A percentile compares a stretch with the other conserved stretches of the same genome.
Evolutionary conservation across 1,139 yeast genomes (phyloP).

Genomic region (Yamadazyma buinensis): DNA sequence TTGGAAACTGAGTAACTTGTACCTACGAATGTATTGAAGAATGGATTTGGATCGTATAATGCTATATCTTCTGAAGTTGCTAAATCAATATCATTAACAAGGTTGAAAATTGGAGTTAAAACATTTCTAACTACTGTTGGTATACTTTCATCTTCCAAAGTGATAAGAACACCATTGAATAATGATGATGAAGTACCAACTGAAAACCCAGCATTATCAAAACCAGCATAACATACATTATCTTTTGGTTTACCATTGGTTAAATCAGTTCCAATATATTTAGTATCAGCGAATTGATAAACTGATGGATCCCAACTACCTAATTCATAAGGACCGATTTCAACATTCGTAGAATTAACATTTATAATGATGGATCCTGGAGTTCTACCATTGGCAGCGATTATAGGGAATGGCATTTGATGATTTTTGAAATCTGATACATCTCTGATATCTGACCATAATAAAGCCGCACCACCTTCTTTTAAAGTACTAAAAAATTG

Average conservation of each 20-base stretch:
- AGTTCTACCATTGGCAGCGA: conserved; percentile 73
- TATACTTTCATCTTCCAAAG: conserved; percentile 55
- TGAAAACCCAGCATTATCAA: conserved; percentile 79
- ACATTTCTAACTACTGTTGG: conserved; percentile 45
- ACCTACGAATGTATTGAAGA: conserved; percentile 45
- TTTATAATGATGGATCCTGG: conserved; percentile 59
- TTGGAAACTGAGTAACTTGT: conserved; percentile 21
- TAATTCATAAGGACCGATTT: conserved; percentile 76
- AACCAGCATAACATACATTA: conserved; percentile 58
- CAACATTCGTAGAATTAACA: conserved; percentile 71
- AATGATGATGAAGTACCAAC: conserved; percentile 81
- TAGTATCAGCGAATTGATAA: conserved; percentile 60
- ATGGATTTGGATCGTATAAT: conserved; percentile 51
- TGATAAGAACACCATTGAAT: conserved; percentile 71
- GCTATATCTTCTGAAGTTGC: conserved; percentile 38
- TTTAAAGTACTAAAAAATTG: conserved; percentile 62
- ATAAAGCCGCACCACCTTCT: conserved; percentile 58
- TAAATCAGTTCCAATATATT: conserved; percentile 71
- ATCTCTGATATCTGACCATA: conserved; percentile 61
- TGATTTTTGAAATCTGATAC: conserved; percentile 51
- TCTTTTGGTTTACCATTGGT: conserved; percentile 49
- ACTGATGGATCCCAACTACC: conserved; percentile 88
- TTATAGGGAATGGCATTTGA: conserved; percentile 80
- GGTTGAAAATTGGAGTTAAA: conserved; percentile 40
- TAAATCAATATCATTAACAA: conserved; percentile 38